Evolutionary conservation across 768 basidiomycete species (phyloP).

Genomic region (Basidioascus undulatus): DNA sequence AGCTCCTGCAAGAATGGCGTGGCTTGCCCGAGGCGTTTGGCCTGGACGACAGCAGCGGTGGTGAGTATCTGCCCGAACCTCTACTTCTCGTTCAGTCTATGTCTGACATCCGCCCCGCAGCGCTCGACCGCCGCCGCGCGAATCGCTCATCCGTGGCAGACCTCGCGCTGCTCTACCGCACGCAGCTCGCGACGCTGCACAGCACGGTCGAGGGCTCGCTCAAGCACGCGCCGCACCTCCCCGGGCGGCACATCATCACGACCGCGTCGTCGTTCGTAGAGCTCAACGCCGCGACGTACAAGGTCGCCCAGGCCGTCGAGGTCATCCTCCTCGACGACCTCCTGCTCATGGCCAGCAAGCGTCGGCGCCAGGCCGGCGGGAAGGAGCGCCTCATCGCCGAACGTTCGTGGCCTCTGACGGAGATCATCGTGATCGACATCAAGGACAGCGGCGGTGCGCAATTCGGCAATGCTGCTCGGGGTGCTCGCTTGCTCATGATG

Average conservation of each 20-base stretch:
- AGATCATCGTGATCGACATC: slow-evolving; percentile 84
- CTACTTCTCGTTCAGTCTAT: no score
- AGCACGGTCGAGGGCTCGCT: slow-evolving; percentile 77
- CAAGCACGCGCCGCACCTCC: slow-evolving; percentile 75
- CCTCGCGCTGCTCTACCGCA: slow-evolving; percentile 75
- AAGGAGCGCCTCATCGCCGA: slow-evolving; percentile 69
- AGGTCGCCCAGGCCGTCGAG: slow-evolving; percentile 59
- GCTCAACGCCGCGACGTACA: slow-evolving; percentile 86
- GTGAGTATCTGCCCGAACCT: no score
- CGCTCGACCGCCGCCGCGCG: slow-evolving; percentile 27
- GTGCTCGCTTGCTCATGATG: slow-evolving; percentile 1
- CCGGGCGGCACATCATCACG: slow-evolving; percentile 70
- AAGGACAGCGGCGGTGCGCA: slow-evolving; percentile 72
- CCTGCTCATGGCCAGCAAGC: slow-evolving; percentile 52
- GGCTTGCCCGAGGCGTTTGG: slow-evolving; percentile 80
- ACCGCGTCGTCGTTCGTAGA: slow-evolving; percentile 64
- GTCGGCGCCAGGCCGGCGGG: slow-evolving; percentile 37
- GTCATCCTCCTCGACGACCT: slow-evolving; percentile 82
- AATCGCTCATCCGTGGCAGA: slow-evolving; percentile 86
- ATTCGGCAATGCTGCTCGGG: not conserved
- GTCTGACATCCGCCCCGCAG: no score
- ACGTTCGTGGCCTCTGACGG: slow-evolving; percentile 72
- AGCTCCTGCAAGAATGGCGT: slow-evolving; percentile 82
- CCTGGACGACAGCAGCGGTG: slow-evolving; percentile 27
- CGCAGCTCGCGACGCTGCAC: slow-evolving; percentile 79